Evolutionary conservation across 176 grass and related monocot genomes (phyloP).

Genomic region (Musa itinerans): DNA sequence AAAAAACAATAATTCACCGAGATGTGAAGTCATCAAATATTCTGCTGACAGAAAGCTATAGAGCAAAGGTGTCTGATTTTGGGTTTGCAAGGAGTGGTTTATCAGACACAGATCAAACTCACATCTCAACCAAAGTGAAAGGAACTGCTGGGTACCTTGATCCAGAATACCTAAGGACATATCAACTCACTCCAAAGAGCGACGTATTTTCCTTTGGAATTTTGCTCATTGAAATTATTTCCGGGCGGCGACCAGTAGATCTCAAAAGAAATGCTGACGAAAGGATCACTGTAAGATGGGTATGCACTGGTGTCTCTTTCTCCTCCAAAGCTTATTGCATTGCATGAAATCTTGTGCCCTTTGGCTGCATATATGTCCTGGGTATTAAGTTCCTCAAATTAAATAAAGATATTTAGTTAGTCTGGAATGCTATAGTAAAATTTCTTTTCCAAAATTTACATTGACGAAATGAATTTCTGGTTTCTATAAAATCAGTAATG

Average conservation of each 20-base stretch:
- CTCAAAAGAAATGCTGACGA: slow-evolving; percentile 60
- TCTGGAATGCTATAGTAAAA: no score
- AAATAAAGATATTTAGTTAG: no score
- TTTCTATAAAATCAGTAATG: background rate
- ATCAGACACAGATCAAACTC: slow-evolving; percentile 79
- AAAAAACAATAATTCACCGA: slow-evolving; percentile 97
- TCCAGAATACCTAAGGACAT: slow-evolving; percentile 87
- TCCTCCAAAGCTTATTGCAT: background rate
- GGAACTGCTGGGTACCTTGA: slow-evolving; percentile 95
- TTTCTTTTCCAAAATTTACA: no score
- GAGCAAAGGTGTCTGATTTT: slow-evolving; percentile 88
- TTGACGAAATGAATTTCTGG: background rate
- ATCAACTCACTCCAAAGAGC: slow-evolving; percentile 93
- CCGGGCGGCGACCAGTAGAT: slow-evolving; percentile 72
- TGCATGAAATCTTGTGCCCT: background rate
- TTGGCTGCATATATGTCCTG: no score
- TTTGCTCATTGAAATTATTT: slow-evolving; percentile 91
- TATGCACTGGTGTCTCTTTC: slow-evolving; percentile 27
- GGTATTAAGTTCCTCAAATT: no score
- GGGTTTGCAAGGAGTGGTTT: slow-evolving; percentile 89
- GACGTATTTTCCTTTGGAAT: slow-evolving; percentile 98
- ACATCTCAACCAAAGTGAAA: slow-evolving; percentile 98
- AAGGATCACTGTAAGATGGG: slow-evolving; percentile 97
- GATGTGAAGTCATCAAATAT: slow-evolving; percentile 99
- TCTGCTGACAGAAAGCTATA: slow-evolving; percentile 81